Conservation (phyloP, 2,329 filamentous ascomycete genomes). For the Fusarium poae region DNA sequence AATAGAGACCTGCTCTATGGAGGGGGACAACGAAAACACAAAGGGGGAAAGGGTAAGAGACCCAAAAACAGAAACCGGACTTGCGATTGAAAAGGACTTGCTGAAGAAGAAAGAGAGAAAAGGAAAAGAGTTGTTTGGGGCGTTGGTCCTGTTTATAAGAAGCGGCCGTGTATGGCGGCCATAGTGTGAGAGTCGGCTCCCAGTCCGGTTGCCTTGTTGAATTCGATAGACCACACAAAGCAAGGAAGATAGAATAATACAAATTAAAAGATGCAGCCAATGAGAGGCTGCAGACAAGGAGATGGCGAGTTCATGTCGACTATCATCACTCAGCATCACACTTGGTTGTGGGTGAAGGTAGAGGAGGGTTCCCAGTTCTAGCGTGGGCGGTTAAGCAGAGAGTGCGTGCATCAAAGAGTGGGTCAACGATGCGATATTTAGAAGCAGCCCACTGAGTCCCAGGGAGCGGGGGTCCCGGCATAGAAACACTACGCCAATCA, state of each 20-base stretch:
- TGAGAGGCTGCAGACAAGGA: conserved; percentile 37
- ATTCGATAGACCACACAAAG: conserved; percentile 8
- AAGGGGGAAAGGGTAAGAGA: conserved; percentile 55
- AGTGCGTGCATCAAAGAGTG: conserved; percentile 40
- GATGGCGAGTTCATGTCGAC: conserved; percentile 38
- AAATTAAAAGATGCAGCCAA: conserved; percentile 32
- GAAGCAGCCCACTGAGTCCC: conserved; percentile 28
- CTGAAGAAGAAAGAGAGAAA: conserved; percentile 67
- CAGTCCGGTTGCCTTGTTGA: conserved; percentile 28
- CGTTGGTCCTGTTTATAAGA: conserved; percentile 53
- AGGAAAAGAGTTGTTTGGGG: conserved; percentile 51
- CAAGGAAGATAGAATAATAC: conserved; percentile 4
- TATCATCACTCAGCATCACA: conserved; percentile 41
- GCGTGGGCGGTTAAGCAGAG: conserved; percentile 47
- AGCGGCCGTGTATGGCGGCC: conserved; percentile 40
- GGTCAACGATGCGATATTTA: conserved; percentile 34
- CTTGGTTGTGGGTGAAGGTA: not conserved
- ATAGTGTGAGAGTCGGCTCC: conserved; percentile 5
- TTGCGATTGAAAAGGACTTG: conserved; percentile 71
- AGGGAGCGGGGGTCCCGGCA: not conserved
- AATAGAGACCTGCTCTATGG: conserved; percentile 69
- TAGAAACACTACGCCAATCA: conserved; percentile 39
- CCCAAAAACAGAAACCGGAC: conserved; percentile 63
- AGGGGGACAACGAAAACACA: conserved; percentile 54
- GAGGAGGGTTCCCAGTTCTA: conserved; percentile 30